Percentiles rank a stretch among this genome's conserved stretches.
These are phyloP conservation scores for Teunomyces kruisii DNA, from an alignment of 805 yeast genomes.

Conservation along the genomic window DNA sequence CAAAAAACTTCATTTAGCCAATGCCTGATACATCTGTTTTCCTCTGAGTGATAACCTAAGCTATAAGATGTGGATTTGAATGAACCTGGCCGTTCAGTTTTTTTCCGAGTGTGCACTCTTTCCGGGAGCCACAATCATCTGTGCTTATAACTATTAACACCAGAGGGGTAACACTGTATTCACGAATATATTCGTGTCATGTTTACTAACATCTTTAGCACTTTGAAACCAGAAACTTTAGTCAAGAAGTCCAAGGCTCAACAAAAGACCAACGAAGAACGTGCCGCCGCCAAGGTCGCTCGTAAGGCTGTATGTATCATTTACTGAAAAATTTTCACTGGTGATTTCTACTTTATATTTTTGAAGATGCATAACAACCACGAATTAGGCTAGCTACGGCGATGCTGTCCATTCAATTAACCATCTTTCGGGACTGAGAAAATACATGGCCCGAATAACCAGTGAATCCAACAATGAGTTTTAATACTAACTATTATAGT, in stretches of 20 bases:
- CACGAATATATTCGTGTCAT: slow-evolving; percentile 1
- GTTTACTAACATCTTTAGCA: slow-evolving; percentile 31
- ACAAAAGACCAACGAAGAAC: slow-evolving; percentile 72
- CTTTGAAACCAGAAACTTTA: slow-evolving; percentile 80
- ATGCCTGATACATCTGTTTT: slow-evolving; percentile 46
- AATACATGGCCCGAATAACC: slow-evolving; percentile 5
- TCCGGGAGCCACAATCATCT: slow-evolving; percentile 21
- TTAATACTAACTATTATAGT: slow-evolving; percentile 40
- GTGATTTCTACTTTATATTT: slow-evolving; percentile 10
- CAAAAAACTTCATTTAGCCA: slow-evolving; percentile 31
- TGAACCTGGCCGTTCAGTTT: slow-evolving; percentile 44
- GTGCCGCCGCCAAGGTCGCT: slow-evolving; percentile 77
- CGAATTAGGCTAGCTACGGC: slow-evolving; percentile 66
- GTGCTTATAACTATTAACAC: slow-evolving; percentile 2
- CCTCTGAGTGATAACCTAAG: slow-evolving; percentile 33
- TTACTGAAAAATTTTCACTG: slow-evolving; percentile 1
- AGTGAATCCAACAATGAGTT: not conserved
- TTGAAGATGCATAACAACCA: slow-evolving; percentile 54
- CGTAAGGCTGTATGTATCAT: slow-evolving; percentile 76
- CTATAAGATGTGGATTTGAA: slow-evolving; percentile 20
- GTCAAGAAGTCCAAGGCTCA: slow-evolving; percentile 79
- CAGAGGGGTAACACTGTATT: slow-evolving; percentile 4
- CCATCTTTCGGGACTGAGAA: slow-evolving; percentile 87
- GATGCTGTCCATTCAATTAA: slow-evolving; percentile 69
- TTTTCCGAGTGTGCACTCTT: slow-evolving; percentile 18